Conservation (phyloP, 208 protist genomes). For the Trypanosoma lewisi region DNA sequence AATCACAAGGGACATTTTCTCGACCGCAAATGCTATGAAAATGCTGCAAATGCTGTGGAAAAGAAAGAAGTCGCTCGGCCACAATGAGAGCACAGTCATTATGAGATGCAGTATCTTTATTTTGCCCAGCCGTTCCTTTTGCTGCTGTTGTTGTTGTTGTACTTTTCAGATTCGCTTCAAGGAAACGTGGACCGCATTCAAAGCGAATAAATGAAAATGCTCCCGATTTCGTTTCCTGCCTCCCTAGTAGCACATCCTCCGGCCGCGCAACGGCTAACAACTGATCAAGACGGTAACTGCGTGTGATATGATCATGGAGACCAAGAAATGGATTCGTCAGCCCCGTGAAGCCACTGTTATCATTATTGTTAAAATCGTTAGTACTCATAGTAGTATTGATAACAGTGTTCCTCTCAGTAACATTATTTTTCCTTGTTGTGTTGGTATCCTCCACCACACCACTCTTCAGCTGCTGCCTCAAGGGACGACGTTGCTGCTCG, state of each 20-base stretch:
- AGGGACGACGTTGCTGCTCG: no score
- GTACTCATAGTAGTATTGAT: neutral
- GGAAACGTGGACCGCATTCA: conserved; percentile 28
- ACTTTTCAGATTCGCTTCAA: conserved; percentile 34
- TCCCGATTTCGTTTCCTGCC: conserved; percentile 57
- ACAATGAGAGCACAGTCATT: conserved; percentile 54
- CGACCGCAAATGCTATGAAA: conserved; percentile 76
- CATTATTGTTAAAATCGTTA: neutral
- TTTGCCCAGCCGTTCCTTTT: conserved; percentile 34
- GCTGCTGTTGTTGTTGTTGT: conserved; percentile 50
- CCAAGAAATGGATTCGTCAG: conserved; percentile 70
- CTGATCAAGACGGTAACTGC: conserved; percentile 79
- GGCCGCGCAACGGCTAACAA: conserved; percentile 33
- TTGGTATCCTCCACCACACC: no score
- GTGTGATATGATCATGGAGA: conserved; percentile 49
- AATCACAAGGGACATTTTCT: conserved; percentile 81
- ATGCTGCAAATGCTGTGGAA: conserved; percentile 56
- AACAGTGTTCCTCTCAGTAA: neutral
- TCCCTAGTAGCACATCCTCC: conserved; percentile 45
- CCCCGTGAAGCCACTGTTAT: conserved; percentile 12
- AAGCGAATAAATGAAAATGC: conserved; percentile 74
- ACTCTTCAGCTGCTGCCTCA: no score
- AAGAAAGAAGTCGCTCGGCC: conserved; percentile 69
- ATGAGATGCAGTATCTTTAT: neutral
- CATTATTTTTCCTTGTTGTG: neutral